Evolutionary conservation across 257 asterid species (phyloP).

Genomic region (Penstemon barbatus): DNA sequence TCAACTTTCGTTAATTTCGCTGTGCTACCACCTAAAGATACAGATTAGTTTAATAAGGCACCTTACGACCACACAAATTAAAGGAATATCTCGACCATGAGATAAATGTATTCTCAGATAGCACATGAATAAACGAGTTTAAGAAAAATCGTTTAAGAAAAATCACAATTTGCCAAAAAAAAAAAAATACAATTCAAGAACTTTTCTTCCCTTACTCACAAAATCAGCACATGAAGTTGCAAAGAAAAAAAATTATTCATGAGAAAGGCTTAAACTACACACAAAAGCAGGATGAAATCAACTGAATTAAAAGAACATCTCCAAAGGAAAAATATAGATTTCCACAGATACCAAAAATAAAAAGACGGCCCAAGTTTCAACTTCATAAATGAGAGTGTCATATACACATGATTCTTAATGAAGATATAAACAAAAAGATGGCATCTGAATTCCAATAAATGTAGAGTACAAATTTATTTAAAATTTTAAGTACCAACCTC

Average conservation of each 20-base stretch:
- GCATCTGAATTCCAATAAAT: neutral
- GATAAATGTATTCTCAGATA: neutral
- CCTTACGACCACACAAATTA: neutral
- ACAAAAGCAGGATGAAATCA: neutral
- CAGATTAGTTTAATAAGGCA: neutral
- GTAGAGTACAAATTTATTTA: neutral
- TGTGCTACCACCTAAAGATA: no score
- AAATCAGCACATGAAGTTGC: no score
- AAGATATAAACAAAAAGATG: neutral
- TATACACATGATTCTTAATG: neutral
- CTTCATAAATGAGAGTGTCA: neutral
- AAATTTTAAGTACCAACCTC: slow-evolving; percentile 57
- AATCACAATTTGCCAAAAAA: neutral
- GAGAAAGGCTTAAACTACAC: no score
- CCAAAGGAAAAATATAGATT: neutral
- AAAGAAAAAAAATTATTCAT: no score
- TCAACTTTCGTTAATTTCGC: neutral
- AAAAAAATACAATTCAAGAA: neutral
- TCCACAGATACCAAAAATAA: neutral
- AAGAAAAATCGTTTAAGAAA: neutral
- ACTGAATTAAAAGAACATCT: neutral
- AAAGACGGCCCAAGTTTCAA: neutral
- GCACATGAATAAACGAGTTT: neutral
- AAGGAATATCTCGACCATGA: slow-evolving; percentile 4
- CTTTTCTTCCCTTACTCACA: neutral